A percentile compares a stretch with the other conserved stretches of the same genome.
These are phyloP conservation scores for Naematelia encephala DNA, from an alignment of 768 basidiomycete species.

Conservation along the genomic window DNA sequence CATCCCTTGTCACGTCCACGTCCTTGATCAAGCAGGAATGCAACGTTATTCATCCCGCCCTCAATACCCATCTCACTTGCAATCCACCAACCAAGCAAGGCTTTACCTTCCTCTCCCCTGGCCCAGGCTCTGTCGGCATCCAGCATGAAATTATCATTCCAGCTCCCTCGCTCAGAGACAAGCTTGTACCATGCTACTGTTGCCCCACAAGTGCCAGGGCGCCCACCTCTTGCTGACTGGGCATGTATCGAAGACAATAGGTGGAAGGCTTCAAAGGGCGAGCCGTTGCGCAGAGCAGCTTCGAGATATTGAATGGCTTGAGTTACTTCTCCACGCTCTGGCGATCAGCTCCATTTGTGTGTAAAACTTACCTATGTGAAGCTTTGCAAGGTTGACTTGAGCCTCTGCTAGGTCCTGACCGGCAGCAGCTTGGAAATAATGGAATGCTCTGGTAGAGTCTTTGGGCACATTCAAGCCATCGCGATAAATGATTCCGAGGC, in stretches of 20 bases:
- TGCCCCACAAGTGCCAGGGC: constrained; percentile 71
- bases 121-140: constrained; percentile 65
- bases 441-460: constrained; percentile 64
- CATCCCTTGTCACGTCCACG: constrained; percentile 24
- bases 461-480: constrained; percentile 73
- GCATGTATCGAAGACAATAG: constrained; percentile 83
- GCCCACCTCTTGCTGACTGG: constrained; percentile 54
- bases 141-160: constrained; percentile 73
- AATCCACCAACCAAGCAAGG: constrained; percentile 91
- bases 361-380: constrained; percentile 43
- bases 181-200: constrained; percentile 91
- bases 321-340: constrained; percentile 67
- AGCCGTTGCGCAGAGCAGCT: constrained; percentile 75
- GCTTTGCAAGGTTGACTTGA: constrained; percentile 82
- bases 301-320: constrained; percentile 75
- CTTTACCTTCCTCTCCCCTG: constrained; percentile 71
- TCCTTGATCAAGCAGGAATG: constrained; percentile 90
- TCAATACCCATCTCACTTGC: constrained; percentile 91
- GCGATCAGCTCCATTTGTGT: constrained; percentile 2
- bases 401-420: constrained; percentile 87
- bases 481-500: constrained; percentile 84
- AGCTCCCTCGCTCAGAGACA: constrained; percentile 83
- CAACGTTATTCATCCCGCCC: constrained; percentile 90
- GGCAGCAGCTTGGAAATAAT: constrained; percentile 73
- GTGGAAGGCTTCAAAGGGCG: constrained; percentile 91